A percentile compares a stretch with the other conserved stretches of the same genome.
Evolutionary conservation across 768 basidiomycete species (phyloP).

Genomic region (Rubroboletus satanas): DNA sequence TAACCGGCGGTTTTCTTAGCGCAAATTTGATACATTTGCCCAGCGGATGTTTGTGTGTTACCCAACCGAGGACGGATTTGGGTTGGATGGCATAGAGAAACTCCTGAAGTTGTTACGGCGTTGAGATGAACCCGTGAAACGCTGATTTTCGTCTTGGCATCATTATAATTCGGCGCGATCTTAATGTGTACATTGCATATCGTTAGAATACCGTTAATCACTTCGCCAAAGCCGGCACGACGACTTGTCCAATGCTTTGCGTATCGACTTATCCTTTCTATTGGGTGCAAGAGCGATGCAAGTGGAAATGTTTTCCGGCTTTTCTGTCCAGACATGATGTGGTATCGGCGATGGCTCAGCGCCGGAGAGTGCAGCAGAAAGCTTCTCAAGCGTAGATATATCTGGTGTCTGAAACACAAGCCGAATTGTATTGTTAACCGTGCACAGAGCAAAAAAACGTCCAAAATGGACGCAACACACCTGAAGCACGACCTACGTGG

Average conservation of each 20-base stretch:
- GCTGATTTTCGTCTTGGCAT: neutral
- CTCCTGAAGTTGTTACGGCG: slow-evolving; percentile 37
- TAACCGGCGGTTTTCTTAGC: slow-evolving; percentile 23
- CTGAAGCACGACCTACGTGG: slow-evolving; percentile 39
- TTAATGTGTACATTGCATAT: neutral
- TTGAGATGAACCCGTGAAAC: neutral
- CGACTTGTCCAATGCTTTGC: slow-evolving; percentile 37
- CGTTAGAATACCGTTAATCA: slow-evolving; percentile 4
- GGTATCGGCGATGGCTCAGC: slow-evolving; percentile 27
- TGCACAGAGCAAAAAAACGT: neutral
- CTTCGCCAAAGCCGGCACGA: slow-evolving; percentile 37
- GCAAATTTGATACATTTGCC: slow-evolving; percentile 43
- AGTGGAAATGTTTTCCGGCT: slow-evolving; percentile 41
- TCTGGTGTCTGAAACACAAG: slow-evolving; percentile 30
- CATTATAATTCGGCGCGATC: neutral
- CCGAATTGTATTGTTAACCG: no score
- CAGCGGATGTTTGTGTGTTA: slow-evolving; percentile 50
- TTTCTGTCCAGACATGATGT: slow-evolving; percentile 38
- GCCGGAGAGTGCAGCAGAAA: slow-evolving; percentile 28
- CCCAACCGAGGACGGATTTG: slow-evolving; percentile 43
- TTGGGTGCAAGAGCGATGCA: slow-evolving; percentile 45
- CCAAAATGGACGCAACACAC: slow-evolving; percentile 15
- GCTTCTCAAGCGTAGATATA: slow-evolving; percentile 29
- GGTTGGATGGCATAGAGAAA: slow-evolving; percentile 42
- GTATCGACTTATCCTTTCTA: slow-evolving; percentile 34